Conservation (phyloP, 1,284 basidiomycete species). For the Trichosporon ovoides region DNA sequence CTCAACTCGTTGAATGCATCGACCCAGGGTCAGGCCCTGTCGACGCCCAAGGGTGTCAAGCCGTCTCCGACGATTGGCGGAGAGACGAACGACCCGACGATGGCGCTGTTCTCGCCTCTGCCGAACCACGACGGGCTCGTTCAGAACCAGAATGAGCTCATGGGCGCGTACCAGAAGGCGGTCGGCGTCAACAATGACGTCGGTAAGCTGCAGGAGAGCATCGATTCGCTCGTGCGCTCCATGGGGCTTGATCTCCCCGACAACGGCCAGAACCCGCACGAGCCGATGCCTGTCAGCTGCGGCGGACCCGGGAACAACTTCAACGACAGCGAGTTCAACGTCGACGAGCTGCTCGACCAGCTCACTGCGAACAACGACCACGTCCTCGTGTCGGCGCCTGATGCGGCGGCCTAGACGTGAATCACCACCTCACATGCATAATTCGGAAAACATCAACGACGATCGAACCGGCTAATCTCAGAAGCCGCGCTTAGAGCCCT, state of each 20-base stretch:
- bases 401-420: not conserved
- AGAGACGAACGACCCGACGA: constrained; percentile 30
- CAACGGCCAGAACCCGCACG: not conserved
- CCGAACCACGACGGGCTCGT: constrained; percentile 26
- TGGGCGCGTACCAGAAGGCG: constrained; percentile 60
- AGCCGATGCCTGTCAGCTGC: not conserved
- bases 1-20: constrained; percentile 53
- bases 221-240: constrained; percentile 66
- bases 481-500: no score
- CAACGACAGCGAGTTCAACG: constrained; percentile 37
- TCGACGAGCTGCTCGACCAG: constrained; percentile 41
- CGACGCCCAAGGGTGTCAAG: constrained; percentile 11
- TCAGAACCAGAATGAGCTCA: constrained; percentile 46
- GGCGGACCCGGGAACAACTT: constrained; percentile 3
- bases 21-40: constrained; percentile 37
- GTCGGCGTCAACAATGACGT: constrained; percentile 67
- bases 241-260: constrained; percentile 56
- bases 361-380: constrained; percentile 25
- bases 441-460: no score
- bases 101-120: constrained; percentile 41
- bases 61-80: constrained; percentile 6
- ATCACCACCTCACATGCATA: no score
- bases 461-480: no score
- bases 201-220: constrained; percentile 63
- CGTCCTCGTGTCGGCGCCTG: not conserved